A percentile compares a stretch with the other conserved stretches of the same genome.
phyloP scores from a whole-genome alignment of 768 basidiomycete species.

The Serpula lacrymans region DNA sequence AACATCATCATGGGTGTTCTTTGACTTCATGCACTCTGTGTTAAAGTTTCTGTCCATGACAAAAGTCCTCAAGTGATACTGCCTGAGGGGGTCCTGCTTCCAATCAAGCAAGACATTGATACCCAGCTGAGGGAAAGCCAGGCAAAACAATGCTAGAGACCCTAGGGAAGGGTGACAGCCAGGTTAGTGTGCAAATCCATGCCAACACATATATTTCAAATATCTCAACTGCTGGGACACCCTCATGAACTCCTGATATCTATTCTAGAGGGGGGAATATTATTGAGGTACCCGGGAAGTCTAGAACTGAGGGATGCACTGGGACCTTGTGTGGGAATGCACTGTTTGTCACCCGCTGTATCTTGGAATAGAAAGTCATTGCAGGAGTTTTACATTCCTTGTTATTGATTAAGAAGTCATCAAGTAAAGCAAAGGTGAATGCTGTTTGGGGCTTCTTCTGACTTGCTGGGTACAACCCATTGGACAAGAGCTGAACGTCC shows the following conservation, averaged over 20 bases:
- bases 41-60: slow-evolving; percentile 12
- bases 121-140: slow-evolving; percentile 22
- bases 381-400: too few relatives aligned
- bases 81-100: too few relatives aligned
- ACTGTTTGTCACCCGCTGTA: too few relatives aligned
- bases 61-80: too few relatives aligned
- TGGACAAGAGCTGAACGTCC: too few relatives aligned
- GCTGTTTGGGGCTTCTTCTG: slow-evolving; percentile 3
- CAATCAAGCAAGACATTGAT: slow-evolving; percentile 26
- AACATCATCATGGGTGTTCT: slow-evolving; percentile 19
- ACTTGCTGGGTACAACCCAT: too few relatives aligned
- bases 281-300: too few relatives aligned
- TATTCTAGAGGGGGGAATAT: too few relatives aligned
- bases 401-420: slow-evolving; percentile 8
- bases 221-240: slow-evolving; percentile 2
- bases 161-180: background rate
- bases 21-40: slow-evolving; percentile 16
- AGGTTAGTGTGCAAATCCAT: slow-evolving; percentile 11
- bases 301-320: too few relatives aligned
- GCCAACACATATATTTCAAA: slow-evolving; percentile 1
- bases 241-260: slow-evolving; percentile 10
- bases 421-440: slow-evolving; percentile 7
- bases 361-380: too few relatives aligned
- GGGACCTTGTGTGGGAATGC: too few relatives aligned
- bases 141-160: slow-evolving; percentile 19